These are phyloP conservation scores for Leptographium lundbergii DNA, from an alignment of 2,329 filamentous ascomycete species.

Conservation along the genomic window DNA sequence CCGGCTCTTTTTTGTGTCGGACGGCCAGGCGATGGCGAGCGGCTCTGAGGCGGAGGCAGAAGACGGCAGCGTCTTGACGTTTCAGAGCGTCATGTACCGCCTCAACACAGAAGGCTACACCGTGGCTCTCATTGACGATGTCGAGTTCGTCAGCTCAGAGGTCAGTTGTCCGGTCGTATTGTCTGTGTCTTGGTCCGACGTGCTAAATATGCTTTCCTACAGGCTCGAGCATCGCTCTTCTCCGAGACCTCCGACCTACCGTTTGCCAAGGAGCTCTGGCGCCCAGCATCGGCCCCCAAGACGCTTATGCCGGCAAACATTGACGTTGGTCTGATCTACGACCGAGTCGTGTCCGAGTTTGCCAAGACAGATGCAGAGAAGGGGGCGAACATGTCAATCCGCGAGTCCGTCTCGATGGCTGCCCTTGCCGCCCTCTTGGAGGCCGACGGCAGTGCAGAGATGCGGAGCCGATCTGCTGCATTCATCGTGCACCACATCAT, in stretches of 20 bases:
- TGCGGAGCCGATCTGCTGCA: neutral
- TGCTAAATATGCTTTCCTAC: no score
- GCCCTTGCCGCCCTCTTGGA: neutral
- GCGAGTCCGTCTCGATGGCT: neutral
- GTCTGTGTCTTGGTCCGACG: no score
- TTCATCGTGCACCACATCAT: neutral
- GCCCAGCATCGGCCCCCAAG: no score
- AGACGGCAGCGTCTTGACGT: conserved; percentile 3
- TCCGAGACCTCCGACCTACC: no score
- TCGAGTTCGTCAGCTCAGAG: conserved; percentile 54
- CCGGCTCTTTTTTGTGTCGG: conserved; percentile 58
- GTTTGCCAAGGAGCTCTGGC: no score
- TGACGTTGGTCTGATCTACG: no score
- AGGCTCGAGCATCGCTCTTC: no score
- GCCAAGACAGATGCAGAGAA: no score
- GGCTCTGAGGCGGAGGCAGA: conserved; percentile 5
- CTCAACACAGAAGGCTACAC: conserved; percentile 45
- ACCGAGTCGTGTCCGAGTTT: no score
- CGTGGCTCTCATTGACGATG: conserved; percentile 48
- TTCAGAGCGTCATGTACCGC: conserved; percentile 37
- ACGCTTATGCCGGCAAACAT: no score
- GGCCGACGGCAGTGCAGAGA: neutral
- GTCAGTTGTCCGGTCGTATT: conserved; percentile 18
- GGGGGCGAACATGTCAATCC: neutral
- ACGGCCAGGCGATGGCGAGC: conserved; percentile 29